phyloP scores from a whole-genome alignment of 495 filamentous ascomycete genomes.

The Xylaria acuta region DNA sequence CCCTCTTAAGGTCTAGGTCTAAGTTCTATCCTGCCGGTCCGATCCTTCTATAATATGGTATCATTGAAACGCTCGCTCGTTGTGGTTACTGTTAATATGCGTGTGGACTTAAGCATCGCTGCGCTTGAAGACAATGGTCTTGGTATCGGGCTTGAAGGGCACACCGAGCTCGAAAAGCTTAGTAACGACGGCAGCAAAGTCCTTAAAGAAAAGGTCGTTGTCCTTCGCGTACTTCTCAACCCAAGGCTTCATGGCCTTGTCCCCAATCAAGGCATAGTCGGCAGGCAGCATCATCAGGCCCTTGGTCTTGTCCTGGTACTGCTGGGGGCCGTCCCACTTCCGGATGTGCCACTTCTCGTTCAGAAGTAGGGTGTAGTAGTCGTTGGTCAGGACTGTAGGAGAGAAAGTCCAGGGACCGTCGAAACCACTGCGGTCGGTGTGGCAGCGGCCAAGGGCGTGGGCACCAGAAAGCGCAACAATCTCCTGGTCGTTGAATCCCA shows the following conservation, averaged over 20 bases:
- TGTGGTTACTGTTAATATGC: constrained; percentile 1
- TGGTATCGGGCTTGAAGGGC: constrained; percentile 73
- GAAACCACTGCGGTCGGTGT: constrained; percentile 86
- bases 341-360: constrained; percentile 90
- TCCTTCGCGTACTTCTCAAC: constrained; percentile 94
- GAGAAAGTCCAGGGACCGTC: constrained; percentile 96
- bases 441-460: constrained; percentile 92
- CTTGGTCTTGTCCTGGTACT: constrained; percentile 86
- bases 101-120: constrained; percentile 44
- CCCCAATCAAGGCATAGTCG: constrained; percentile 86
- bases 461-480: constrained; percentile 91
- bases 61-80: constrained; percentile 24
- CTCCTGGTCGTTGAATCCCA: constrained; percentile 98
- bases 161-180: constrained; percentile 96
- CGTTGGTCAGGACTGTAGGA: constrained; percentile 92
- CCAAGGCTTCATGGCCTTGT: constrained; percentile 83
- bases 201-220: constrained; percentile 89
- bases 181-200: constrained; percentile 78
- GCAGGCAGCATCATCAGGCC: constrained; percentile 96
- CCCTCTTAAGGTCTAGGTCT: constrained; percentile 24
- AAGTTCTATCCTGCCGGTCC: constrained; percentile 25
- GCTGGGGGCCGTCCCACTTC: constrained; percentile 90
- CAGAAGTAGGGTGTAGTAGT: constrained; percentile 86
- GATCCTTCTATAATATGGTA: constrained; percentile 34
- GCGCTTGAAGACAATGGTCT: constrained; percentile 79